phyloP scores from a whole-genome alignment of 1,139 yeast species.

The Saccharomycopsis crataegensis region DNA sequence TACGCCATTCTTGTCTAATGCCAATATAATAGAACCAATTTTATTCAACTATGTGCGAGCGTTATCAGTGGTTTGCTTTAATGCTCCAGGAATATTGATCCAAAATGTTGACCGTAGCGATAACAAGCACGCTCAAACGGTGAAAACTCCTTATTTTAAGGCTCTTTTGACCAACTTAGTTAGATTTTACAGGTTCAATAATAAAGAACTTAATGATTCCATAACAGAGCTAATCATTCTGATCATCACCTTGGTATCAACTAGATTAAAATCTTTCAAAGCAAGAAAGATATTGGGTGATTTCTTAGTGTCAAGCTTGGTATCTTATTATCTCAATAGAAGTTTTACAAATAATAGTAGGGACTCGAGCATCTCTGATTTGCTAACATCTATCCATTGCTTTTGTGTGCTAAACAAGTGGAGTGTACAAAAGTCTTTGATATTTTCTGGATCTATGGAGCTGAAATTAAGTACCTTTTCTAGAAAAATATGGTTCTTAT shows the following conservation, averaged over 20 bases:
- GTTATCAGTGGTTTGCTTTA: conserved; percentile 7
- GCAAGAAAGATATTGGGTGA: neutral
- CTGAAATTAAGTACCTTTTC: conserved; percentile 4
- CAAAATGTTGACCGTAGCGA: neutral
- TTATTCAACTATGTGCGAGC: conserved; percentile 10
- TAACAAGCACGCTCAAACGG: neutral
- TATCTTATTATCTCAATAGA: neutral
- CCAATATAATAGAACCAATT: neutral
- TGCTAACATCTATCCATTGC: neutral
- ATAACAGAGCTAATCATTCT: neutral
- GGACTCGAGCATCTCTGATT: neutral
- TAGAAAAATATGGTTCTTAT: conserved; percentile 14
- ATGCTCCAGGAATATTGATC: conserved; percentile 6
- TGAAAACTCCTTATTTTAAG: conserved; percentile 1
- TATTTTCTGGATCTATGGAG: conserved; percentile 8
- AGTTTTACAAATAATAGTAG: neutral
- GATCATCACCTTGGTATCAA: conserved; percentile 2
- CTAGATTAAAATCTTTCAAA: conserved; percentile 3
- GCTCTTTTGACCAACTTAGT: neutral
- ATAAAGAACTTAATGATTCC: neutral
- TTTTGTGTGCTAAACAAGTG: neutral
- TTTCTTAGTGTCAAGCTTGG: neutral
- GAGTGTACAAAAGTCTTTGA: neutral
- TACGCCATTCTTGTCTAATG: neutral
- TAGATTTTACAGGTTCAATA: conserved; percentile 6